These are phyloP conservation scores for Discostella pseudostelligera DNA, from an alignment of 108 stramenopile genomes.

Conservation along the genomic window DNA sequence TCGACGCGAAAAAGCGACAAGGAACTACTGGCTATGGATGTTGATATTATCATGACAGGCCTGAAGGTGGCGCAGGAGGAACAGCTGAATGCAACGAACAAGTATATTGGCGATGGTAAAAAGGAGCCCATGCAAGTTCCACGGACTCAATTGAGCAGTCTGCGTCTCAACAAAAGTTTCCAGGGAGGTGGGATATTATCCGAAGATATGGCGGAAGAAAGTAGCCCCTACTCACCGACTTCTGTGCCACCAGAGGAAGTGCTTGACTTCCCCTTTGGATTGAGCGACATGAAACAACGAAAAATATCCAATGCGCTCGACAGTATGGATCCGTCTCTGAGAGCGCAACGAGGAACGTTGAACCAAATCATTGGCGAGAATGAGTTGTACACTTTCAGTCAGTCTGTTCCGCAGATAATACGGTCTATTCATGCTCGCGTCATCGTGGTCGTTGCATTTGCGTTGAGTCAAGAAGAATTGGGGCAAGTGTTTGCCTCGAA, in stretches of 20 bases:
- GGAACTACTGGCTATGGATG: constrained; percentile 83
- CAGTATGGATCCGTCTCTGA: constrained; percentile 45
- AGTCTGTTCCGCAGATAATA: constrained; percentile 77
- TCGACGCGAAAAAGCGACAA: constrained; percentile 79
- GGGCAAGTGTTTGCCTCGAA: constrained; percentile 86
- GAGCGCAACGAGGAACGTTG: constrained; percentile 38
- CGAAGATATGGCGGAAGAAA: constrained; percentile 16
- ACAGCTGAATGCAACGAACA: constrained; percentile 75
- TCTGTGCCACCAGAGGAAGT: constrained; percentile 73
- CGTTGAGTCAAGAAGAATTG: constrained; percentile 83
- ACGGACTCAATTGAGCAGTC: constrained; percentile 27
- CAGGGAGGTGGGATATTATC: constrained; percentile 20
- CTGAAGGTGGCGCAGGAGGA: constrained; percentile 89
- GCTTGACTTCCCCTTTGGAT: constrained; percentile 79
- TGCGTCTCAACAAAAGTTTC: constrained; percentile 33
- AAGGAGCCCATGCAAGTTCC: constrained; percentile 70
- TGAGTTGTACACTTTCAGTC: constrained; percentile 73
- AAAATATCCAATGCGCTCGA: constrained; percentile 29
- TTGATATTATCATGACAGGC: constrained; percentile 83
- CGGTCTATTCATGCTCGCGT: constrained; percentile 86
- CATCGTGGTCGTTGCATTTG: constrained; percentile 80
- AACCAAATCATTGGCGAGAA: constrained; percentile 53
- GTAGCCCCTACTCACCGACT: constrained; percentile 22
- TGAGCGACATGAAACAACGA: constrained; percentile 67
- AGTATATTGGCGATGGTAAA: constrained; percentile 68